These are phyloP conservation scores for Aspergillus latus DNA, from an alignment of 2,329 filamentous ascomycete genomes.

Conservation along the genomic window DNA sequence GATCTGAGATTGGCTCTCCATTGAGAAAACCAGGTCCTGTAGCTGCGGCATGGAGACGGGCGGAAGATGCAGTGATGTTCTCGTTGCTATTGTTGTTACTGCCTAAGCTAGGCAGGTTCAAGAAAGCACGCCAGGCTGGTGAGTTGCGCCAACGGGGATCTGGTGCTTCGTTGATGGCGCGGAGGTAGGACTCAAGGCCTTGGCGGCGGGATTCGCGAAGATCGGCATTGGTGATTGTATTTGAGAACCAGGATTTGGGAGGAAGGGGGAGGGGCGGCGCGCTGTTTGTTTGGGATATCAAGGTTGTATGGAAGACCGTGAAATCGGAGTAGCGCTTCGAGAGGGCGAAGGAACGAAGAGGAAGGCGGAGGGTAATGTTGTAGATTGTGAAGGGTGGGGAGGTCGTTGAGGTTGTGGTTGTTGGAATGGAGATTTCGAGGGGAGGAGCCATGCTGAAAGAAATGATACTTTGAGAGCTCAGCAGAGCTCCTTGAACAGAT, in stretches of 20 bases:
- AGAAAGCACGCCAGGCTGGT: slow-evolving; percentile 58
- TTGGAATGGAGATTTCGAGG: slow-evolving; percentile 50
- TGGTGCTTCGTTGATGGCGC: slow-evolving; percentile 55
- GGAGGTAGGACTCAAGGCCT: slow-evolving; percentile 59
- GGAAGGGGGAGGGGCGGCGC: slow-evolving; percentile 57
- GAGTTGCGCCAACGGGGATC: slow-evolving; percentile 60
- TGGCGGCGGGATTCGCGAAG: slow-evolving; percentile 59
- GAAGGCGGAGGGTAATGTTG: slow-evolving; percentile 61
- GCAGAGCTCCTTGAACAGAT: not conserved
- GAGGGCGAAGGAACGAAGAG: slow-evolving; percentile 58
- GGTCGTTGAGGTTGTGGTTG: slow-evolving; percentile 46
- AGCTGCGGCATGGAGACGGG: slow-evolving; percentile 44
- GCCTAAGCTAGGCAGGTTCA: slow-evolving; percentile 53
- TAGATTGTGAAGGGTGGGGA: slow-evolving; percentile 61
- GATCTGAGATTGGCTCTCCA: slow-evolving; percentile 46
- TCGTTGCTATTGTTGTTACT: slow-evolving; percentile 1
- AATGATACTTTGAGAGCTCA: not conserved
- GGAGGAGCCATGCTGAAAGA: slow-evolving; percentile 40
- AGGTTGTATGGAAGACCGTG: slow-evolving; percentile 52
- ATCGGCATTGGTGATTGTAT: slow-evolving; percentile 56
- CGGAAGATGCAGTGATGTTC: slow-evolving; percentile 31
- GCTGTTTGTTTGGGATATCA: slow-evolving; percentile 52
- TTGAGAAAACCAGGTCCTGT: slow-evolving; percentile 36
- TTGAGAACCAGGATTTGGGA: slow-evolving; percentile 60
- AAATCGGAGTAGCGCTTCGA: slow-evolving; percentile 68